These are phyloP conservation scores for Liriodendron chinense DNA, from an alignment of 164 flowering plant species.

Conservation along the genomic window DNA sequence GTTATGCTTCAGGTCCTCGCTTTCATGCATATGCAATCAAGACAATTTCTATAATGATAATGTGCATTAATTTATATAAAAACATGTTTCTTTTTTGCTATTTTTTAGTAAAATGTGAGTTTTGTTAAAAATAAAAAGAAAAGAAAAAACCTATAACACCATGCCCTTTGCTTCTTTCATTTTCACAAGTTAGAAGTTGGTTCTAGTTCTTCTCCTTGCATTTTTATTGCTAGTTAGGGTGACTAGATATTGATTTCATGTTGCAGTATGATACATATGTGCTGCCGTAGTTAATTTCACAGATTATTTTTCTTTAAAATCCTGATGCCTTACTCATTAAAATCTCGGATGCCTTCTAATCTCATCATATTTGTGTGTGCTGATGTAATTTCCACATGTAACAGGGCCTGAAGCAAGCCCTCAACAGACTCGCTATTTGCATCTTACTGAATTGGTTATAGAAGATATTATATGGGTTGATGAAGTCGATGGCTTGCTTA, in stretches of 20 bases:
- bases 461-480: constrained; percentile 86
- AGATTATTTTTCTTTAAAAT: too few species aligned
- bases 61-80: neutral
- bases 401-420: constrained; percentile 48
- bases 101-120: too few species aligned
- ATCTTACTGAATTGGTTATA: constrained; percentile 49
- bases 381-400: neutral
- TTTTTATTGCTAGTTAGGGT: neutral
- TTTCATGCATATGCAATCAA: neutral
- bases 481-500: constrained; percentile 45
- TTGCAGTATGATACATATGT: neutral
- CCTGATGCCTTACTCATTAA: neutral
- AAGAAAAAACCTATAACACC: too few species aligned
- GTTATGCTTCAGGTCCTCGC: neutral
- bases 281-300: neutral
- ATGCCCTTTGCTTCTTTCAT: too few species aligned
- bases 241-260: neutral
- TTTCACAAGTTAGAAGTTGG: neutral
- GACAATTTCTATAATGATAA: neutral
- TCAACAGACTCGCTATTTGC: constrained; percentile 38
- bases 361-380: neutral
- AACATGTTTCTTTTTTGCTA: too few species aligned
- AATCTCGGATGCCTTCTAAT: neutral
- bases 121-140: too few species aligned
- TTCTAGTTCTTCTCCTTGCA: neutral